Base-by-base conservation (phyloP, 108 stramenopile species). In the Cylindrotheca closterium region DNA sequence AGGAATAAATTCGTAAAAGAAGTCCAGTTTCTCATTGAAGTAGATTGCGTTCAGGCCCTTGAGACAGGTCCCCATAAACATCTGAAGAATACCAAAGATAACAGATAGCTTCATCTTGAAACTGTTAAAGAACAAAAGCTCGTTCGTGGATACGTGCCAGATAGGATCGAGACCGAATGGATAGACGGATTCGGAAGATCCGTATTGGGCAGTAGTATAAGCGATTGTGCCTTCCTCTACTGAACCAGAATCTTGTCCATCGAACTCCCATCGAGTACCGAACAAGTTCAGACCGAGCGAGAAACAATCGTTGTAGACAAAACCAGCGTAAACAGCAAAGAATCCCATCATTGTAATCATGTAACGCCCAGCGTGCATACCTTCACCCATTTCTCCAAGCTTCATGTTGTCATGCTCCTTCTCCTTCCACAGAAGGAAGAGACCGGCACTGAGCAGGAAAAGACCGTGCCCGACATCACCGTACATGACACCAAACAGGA, bases 101-200 rank as follows among this genome's bases (percentile, higher is more conserved):
- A 99, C 97, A 65, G 88, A 81, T 12, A 97, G 88, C 87, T 99
- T 99, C 98, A 99, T 99, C 90, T 98, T 96, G 88, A 97, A 93
- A 18, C 95, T 96, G 84, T 99, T 99, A 85, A 97, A 97, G 68
- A 98, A 99, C 21, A 98, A 77, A 27, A 99, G 91, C 56, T 98
- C 97, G 68, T 99, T 99, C 3, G 81, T 65, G 26, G 96, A 65
- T 46, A 97, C 79, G 55, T 99, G 96, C 98, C 98, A 99, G 50
- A 93, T 86, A 7, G 98, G 98, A 80, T 99, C 98, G 22, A 97
- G 77, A 50, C 98, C 98, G 65, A 99, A 96, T 12, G 98, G 97
- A 72, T 98, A 98, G 23, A 98, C 96, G 47, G 80, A 78, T 34
- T 84, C 82, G 18, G 82, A 72, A 46, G 86, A 79, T 34, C 96